Evolutionary conservation across 306 rosid species (phyloP), one percentile per base, ranked within the genome.

Genomic region (Pueraria montana): DNA sequence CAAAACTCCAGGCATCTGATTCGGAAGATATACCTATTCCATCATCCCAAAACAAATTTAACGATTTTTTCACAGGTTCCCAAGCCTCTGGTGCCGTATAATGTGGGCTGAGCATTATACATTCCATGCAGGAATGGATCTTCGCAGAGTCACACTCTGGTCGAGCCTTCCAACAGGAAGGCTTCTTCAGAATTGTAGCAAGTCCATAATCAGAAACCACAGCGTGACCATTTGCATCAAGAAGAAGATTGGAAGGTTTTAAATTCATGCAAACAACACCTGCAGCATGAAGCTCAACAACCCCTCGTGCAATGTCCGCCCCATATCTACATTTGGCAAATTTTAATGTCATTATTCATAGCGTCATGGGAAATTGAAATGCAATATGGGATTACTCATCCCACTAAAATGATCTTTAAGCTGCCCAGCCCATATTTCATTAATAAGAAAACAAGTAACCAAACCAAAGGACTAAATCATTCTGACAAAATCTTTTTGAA

Each of bases 1-100:
- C 99, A 89, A 94, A 96, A 92, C 99, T 96, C 99, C 99, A 96
- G 21, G 99, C 98, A 88, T 96, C 99, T 43, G 98, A 96, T 86
- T 96, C 98, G 16, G 91, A 83, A 87, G 99, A 96, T 85, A 96
- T 92, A 82, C 98, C 99, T 64, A 95, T 91, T 42, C 91, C 97
- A 80, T 96, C 98, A 82, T 96, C 99, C 99, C 99, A 96, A 74
- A 96, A 94, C 79, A 91, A 85, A 87, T 92, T 94, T 74, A 96
- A 83, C 8, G 96, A 86, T 85, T 96, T 96, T 85, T 92, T 93
- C 85, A 91, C 96, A 20, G 99, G 99, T 78, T 96, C 99, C 99
- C 98, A 96, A 52, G 96, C 99, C 93, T 96, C 99, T 2, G 99
- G 99, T 68, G 99, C 99, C 24, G 95, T 88, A 67, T 96, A 96